Conservation (phyloP, 441 rosid genomes). For the Croton laevigatus region DNA sequence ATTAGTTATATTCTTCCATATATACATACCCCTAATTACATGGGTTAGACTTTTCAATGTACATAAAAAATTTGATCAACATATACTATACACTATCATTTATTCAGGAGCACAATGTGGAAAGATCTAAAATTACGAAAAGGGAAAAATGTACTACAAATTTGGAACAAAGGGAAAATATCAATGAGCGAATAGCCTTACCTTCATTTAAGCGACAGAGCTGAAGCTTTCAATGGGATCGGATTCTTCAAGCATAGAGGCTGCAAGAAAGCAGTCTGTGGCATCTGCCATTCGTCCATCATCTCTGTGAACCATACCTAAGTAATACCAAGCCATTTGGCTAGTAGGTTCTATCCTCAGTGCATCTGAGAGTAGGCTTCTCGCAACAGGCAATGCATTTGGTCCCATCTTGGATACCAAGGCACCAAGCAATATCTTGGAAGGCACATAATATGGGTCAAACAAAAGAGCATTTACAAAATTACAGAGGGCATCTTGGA, state of each 20-base stretch:
- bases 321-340: slow-evolving; percentile 77
- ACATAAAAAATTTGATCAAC: too few relatives aligned
- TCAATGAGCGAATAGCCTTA: not conserved
- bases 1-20: too few relatives aligned
- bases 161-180: too few relatives aligned
- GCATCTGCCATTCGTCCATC: slow-evolving; percentile 92
- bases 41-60: too few relatives aligned
- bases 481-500: slow-evolving; percentile 48
- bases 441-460: slow-evolving; percentile 60
- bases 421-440: slow-evolving; percentile 60
- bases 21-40: too few relatives aligned
- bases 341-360: slow-evolving; percentile 84
- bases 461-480: slow-evolving; percentile 55
- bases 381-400: slow-evolving; percentile 62
- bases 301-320: slow-evolving; percentile 71
- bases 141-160: too few relatives aligned
- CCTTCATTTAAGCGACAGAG: slow-evolving; percentile 47
- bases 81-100: too few relatives aligned
- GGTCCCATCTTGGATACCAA: slow-evolving; percentile 51
- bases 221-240: slow-evolving; percentile 85
- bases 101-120: too few relatives aligned
- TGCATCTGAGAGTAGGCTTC: slow-evolving; percentile 85
- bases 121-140: not conserved
- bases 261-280: slow-evolving; percentile 89
- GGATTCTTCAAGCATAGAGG: slow-evolving; percentile 88